Base-by-base conservation (phyloP, 176 grass and related monocot genomes). In the Triticum monococcum region DNA sequence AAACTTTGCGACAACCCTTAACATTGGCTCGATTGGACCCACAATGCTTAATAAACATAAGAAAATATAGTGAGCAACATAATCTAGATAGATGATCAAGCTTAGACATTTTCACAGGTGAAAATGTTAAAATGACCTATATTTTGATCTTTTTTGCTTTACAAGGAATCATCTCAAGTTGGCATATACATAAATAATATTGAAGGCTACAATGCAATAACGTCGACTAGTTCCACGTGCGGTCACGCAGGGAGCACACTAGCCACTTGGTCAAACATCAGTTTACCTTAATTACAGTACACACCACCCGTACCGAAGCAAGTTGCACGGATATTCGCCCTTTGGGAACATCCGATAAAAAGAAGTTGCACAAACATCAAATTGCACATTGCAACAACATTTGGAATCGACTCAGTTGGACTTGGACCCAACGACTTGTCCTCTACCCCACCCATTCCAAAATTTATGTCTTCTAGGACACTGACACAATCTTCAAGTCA, bases 111-210 rank as follows among this genome's bases (percentile, higher is more conserved):
- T 52, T 52, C 4, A 17, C 48, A 52, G 13, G 14, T 52, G 14
- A 52, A 52, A 52, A 52, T 16, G 14, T 52, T 52, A 2, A 52
- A 52, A 52, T 17, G 50, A 7, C 16, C 16, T 18, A 18, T 18
- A 54, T 54, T 54, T 54, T 1, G 50, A 18, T 54, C 5, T 18
- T 18, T 80, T 13, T 52, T 20, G 18, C 71, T 89, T 80, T 85
- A 31, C 75, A 73, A 54, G 75, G 75, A 84, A 79, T 84, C 74
- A 56, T 16, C 76, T 31, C 72, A 64, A 73, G 54, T 17, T 64
- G 75, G 14, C 78, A 25, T 54, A 54, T 14, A 28, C 24, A 52
- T 61, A 54, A 18, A 54, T 54, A 54, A 16, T 54, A 54, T 18
- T 48, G 84, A 80, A 46, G 26, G 52, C 72, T 35, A 84, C 71